Evolutionary conservation across 2,329 filamentous ascomycete species (phyloP).

Genomic region (Colletotrichum paranaense): DNA sequence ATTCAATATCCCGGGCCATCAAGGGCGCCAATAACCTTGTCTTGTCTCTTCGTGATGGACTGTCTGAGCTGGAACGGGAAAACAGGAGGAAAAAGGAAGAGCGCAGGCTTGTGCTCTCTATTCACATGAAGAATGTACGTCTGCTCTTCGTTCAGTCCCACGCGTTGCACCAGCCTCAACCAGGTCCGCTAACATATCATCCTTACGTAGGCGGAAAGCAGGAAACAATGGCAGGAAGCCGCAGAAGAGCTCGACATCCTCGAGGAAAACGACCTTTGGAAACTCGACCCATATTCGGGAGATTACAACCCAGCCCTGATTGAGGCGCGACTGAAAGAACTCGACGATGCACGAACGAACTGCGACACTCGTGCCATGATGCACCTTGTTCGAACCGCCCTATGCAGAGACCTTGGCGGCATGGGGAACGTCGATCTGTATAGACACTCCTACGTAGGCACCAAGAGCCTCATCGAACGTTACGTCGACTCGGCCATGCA

Average conservation of each 20-base stretch:
- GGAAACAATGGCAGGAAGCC: constrained; percentile 79
- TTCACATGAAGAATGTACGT: constrained; percentile 74
- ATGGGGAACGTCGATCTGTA: constrained; percentile 89
- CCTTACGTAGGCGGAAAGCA: constrained; percentile 69
- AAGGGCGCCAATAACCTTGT: constrained; percentile 54
- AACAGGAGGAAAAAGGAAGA: constrained; percentile 62
- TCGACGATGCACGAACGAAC: constrained; percentile 79
- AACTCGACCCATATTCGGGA: constrained; percentile 68
- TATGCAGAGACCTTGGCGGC: constrained; percentile 84
- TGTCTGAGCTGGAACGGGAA: constrained; percentile 61
- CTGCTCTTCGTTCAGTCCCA: background rate
- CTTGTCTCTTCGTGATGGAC: constrained; percentile 64
- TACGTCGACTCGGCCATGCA: constrained; percentile 85
- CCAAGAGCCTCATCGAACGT: constrained; percentile 85
- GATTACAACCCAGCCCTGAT: constrained; percentile 81
- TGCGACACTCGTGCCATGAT: constrained; percentile 83
- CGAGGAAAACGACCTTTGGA: constrained; percentile 87
- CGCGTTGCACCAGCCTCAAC: background rate
- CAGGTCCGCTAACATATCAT: background rate
- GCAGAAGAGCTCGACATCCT: constrained; percentile 82
- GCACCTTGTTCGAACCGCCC: constrained; percentile 80
- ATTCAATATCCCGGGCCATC: constrained; percentile 45
- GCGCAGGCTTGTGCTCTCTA: constrained; percentile 70
- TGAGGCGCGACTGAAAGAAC: constrained; percentile 73
- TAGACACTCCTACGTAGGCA: constrained; percentile 85